Evolutionary conservation across 305 asterid genomes (phyloP).

Genomic region (Ilex paraguariensis): DNA sequence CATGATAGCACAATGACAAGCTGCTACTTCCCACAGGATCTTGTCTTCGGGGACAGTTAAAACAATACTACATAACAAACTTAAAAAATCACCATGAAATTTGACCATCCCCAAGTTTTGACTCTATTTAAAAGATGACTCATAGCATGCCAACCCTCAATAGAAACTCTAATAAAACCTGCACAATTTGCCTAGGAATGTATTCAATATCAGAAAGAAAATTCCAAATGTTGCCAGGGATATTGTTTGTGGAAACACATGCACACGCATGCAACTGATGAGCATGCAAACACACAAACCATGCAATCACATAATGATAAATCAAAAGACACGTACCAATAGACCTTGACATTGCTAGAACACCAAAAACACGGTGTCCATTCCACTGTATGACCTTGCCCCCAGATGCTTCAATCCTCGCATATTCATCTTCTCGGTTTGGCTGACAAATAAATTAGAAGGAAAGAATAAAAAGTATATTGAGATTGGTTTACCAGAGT

Average conservation of each 20-base stretch:
- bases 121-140: neutral
- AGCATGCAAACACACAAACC: neutral
- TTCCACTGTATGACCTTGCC: slow-evolving; percentile 6
- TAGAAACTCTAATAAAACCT: neutral
- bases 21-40: too few species aligned
- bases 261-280: neutral
- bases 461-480: neutral
- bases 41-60: too few species aligned
- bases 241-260: neutral
- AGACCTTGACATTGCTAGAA: slow-evolving; percentile 10
- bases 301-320: neutral
- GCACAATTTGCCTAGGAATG: neutral
- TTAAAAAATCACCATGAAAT: too few species aligned
- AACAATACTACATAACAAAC: too few species aligned
- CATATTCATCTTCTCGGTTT: slow-evolving; percentile 4
- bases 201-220: too few species aligned
- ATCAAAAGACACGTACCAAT: neutral
- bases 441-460: neutral
- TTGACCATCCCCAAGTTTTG: neutral
- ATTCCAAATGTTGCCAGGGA: too few species aligned
- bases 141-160: too few species aligned
- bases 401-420: slow-evolving; percentile 2
- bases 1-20: neutral
- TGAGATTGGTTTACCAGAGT: neutral
- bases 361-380: slow-evolving; percentile 4